Evolutionary conservation across 2,329 filamentous ascomycete species (phyloP).

Genomic region (Didymosphaeria variabile): DNA sequence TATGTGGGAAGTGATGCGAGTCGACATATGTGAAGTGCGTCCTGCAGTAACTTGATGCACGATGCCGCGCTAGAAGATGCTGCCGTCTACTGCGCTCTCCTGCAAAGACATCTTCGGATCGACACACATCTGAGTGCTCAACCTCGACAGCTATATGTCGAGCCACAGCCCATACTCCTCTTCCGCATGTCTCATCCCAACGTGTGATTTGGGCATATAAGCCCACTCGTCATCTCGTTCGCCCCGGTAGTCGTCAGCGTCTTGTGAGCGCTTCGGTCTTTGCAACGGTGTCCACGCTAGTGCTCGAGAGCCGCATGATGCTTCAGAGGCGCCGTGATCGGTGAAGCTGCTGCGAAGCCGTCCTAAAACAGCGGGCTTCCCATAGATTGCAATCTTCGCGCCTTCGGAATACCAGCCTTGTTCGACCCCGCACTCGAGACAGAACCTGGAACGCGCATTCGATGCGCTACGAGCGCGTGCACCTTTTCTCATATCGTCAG

Average conservation of each 20-base stretch:
- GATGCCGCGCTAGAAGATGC: neutral
- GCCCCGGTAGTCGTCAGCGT: conserved; percentile 5
- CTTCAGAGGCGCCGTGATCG: conserved; percentile 24
- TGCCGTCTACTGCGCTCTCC: neutral
- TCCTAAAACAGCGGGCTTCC: conserved; percentile 30
- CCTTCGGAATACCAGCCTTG: conserved; percentile 31
- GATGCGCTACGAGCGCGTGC: conserved; percentile 32
- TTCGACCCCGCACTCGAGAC: conserved; percentile 38
- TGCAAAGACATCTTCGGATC: neutral
- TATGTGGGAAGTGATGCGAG: neutral
- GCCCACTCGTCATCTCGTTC: conserved; percentile 25
- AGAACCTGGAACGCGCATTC: conserved; percentile 36
- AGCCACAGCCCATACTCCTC: conserved; percentile 29
- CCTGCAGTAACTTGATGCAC: neutral
- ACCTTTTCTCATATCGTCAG: conserved; percentile 43
- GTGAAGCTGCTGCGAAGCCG: conserved; percentile 28
- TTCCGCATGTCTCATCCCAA: conserved; percentile 24
- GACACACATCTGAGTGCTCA: neutral
- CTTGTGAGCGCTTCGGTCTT: neutral
- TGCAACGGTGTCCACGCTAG: conserved; percentile 18
- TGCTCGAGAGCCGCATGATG: conserved; percentile 25
- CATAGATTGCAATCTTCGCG: conserved; percentile 30
- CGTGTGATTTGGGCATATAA: conserved; percentile 20
- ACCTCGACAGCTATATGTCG: conserved; percentile 18
- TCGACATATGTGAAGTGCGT: neutral